These are phyloP conservation scores for Malassezia obtusa DNA, from an alignment of 1,284 basidiomycete species.

Conservation along the genomic window DNA sequence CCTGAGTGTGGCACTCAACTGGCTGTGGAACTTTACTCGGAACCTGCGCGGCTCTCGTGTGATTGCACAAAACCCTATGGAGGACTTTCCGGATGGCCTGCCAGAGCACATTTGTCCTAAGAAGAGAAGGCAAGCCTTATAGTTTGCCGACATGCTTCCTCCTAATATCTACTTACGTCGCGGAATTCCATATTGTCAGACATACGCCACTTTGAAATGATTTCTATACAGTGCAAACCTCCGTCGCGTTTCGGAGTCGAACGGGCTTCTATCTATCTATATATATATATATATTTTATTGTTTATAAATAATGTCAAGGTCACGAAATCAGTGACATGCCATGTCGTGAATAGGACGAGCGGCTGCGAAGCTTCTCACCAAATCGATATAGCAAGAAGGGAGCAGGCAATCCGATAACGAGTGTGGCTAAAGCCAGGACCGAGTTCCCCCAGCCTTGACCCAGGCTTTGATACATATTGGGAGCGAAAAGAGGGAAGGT, in stretches of 20 bases:
- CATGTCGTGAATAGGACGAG: not conserved
- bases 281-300: no score
- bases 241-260: no score
- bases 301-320: not conserved
- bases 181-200: no score
- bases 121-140: no score
- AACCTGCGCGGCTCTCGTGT: not conserved
- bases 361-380: not conserved
- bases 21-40: not conserved
- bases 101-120: no score
- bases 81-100: not conserved
- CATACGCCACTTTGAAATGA: no score
- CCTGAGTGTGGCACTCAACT: not conserved
- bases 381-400: not conserved
- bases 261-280: no score
- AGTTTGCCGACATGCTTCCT: no score
- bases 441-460: slow-evolving; percentile 52
- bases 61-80: not conserved
- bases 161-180: no score
- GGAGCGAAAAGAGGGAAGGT: slow-evolving; percentile 64
- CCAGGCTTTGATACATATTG: slow-evolving; percentile 58
- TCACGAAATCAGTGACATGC: not conserved
- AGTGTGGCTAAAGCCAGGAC: slow-evolving; percentile 21
- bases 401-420: slow-evolving; percentile 20
- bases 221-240: no score